Conservation (phyloP, 768 basidiomycete genomes). For the Favolaschia claudopus region DNA sequence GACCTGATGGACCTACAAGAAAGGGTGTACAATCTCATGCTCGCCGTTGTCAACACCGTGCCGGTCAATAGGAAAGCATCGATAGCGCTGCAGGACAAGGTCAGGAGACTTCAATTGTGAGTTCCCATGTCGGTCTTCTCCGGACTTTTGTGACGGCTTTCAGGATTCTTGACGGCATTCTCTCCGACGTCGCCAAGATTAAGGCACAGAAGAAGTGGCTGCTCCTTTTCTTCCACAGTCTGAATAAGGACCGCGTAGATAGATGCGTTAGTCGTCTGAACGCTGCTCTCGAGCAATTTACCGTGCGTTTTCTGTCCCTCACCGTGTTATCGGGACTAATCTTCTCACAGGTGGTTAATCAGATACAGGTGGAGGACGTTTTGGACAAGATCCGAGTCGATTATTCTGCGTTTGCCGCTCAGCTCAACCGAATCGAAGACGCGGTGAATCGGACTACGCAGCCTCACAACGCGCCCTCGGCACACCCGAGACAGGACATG, state of each 20-base stretch:
- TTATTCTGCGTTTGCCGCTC: neutral
- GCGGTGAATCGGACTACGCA: neutral
- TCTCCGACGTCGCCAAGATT: neutral
- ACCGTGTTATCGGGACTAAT: neutral
- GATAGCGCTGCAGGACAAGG: neutral
- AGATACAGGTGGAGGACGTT: slow-evolving; percentile 6
- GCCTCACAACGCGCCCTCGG: neutral
- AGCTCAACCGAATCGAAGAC: slow-evolving; percentile 4
- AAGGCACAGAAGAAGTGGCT: neutral
- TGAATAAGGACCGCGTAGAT: slow-evolving; percentile 1
- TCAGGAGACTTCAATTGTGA: neutral
- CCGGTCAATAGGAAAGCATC: neutral
- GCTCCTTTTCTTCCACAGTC: neutral
- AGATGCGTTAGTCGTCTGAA: neutral
- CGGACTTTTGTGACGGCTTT: neutral
- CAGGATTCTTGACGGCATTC: neutral
- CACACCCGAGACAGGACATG: slow-evolving; percentile 10
- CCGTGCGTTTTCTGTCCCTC: neutral
- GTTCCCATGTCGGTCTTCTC: neutral
- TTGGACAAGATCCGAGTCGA: slow-evolving; percentile 1
- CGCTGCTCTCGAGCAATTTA: slow-evolving; percentile 2
- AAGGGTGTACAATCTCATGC: neutral
- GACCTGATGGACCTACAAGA: neutral
- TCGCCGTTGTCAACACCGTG: neutral
- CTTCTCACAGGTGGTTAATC: neutral